Percentiles rank a stretch among this genome's conserved stretches.
These are phyloP conservation scores for Lecanicillium sp. DNA, from an alignment of 2,329 filamentous ascomycete species.

Conservation along the genomic window DNA sequence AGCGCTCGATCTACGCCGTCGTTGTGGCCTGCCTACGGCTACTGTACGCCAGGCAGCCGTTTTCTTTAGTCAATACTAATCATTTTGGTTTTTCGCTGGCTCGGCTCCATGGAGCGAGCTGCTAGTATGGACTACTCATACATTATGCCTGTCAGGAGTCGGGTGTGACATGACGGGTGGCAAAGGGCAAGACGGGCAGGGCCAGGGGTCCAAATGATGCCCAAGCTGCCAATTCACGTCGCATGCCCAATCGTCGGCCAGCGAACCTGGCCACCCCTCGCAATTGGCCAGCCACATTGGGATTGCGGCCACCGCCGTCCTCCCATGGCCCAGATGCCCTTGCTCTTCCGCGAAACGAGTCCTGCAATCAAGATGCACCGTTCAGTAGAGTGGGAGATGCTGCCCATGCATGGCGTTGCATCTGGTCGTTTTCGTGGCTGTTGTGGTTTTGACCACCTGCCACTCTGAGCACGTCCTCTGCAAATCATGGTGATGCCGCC, in stretches of 20 bases:
- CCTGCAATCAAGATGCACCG: too few relatives aligned
- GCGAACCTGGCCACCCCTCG: neutral
- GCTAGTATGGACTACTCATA: too few relatives aligned
- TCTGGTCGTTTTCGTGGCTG: too few relatives aligned
- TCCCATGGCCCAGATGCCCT: slow-evolving; percentile 8
- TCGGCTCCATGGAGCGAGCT: neutral
- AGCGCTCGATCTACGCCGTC: neutral
- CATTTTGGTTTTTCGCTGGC: neutral
- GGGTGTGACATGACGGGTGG: slow-evolving; percentile 5
- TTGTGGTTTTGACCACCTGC: slow-evolving; percentile 1
- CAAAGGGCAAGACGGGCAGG: too few relatives aligned
- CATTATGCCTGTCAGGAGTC: neutral
- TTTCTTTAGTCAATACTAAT: too few relatives aligned
- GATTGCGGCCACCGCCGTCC: slow-evolving; percentile 4
- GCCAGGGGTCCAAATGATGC: slow-evolving; percentile 9
- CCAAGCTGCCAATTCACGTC: slow-evolving; percentile 4
- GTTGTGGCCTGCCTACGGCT: neutral
- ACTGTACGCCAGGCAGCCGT: slow-evolving; percentile 1
- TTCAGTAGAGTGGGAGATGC: too few relatives aligned
- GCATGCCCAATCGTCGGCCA: slow-evolving; percentile 7
- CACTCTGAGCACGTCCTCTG: neutral
- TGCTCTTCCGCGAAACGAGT: neutral
- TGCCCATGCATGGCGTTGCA: neutral
- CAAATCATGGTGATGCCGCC: too few relatives aligned
- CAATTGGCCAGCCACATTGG: slow-evolving; percentile 7